Evolutionary conservation across 148 eudicot genomes (phyloP).

Genomic region (Vaccinium macrocarpon): DNA sequence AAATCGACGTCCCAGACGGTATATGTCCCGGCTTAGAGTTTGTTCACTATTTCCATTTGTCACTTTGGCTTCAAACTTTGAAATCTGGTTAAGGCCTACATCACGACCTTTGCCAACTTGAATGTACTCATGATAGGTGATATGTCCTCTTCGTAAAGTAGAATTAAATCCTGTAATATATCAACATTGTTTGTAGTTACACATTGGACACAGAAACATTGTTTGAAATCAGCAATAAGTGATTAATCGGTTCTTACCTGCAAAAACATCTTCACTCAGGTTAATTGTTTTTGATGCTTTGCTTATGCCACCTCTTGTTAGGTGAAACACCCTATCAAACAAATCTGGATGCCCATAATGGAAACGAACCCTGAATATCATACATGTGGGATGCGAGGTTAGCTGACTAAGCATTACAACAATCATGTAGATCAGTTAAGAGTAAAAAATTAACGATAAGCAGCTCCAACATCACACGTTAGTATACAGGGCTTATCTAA

Average conservation of each 20-base stretch:
- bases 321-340: slow-evolving; percentile 94
- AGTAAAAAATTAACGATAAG: background rate
- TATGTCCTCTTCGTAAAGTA: slow-evolving; percentile 68
- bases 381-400: background rate
- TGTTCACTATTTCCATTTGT: slow-evolving; percentile 99
- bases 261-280: slow-evolving; percentile 95
- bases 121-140: slow-evolving; percentile 90
- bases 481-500: background rate
- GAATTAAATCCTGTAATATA: slow-evolving; percentile 67
- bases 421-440: background rate
- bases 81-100: slow-evolving; percentile 91
- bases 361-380: slow-evolving; percentile 74
- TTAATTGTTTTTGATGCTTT: slow-evolving; percentile 94
- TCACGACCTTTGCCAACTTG: slow-evolving; percentile 99
- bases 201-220: background rate
- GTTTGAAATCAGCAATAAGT: background rate
- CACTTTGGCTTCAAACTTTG: slow-evolving; percentile 94
- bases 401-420: background rate
- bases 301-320: slow-evolving; percentile 97
- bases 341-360: slow-evolving; percentile 99
- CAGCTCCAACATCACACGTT: background rate
- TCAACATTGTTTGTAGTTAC: slow-evolving; percentile 8
- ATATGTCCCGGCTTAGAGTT: slow-evolving; percentile 82
- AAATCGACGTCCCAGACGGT: slow-evolving; percentile 87
- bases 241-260: slow-evolving; percentile 42